These are phyloP conservation scores for Sanchytrium tribonematis DNA, from an alignment of 371 early-diverging fungal species.

Conservation along the genomic window DNA sequence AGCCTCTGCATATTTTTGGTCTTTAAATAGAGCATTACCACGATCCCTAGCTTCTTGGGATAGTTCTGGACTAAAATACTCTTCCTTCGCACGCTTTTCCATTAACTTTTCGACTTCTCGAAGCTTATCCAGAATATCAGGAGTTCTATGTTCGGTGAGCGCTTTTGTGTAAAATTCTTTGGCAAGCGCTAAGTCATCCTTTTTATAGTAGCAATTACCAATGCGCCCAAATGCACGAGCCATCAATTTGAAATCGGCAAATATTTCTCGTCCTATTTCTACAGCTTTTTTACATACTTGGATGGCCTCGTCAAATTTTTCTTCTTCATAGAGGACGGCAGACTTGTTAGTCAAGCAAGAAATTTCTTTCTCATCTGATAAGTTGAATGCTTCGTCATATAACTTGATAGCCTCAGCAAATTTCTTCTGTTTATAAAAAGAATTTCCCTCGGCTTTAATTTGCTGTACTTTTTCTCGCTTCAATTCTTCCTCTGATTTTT, in stretches of 20 bases:
- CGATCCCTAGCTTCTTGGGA: constrained; percentile 69
- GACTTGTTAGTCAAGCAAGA: constrained; percentile 71
- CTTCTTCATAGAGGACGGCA: constrained; percentile 76
- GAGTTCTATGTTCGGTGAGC: constrained; percentile 73
- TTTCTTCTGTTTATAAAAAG: constrained; percentile 64
- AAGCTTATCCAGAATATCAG: constrained; percentile 65
- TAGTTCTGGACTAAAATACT: constrained; percentile 49
- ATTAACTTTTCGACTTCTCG: constrained; percentile 54
- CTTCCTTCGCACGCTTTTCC: constrained; percentile 43
- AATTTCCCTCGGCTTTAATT: constrained; percentile 72
- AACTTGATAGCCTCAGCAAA: constrained; percentile 64
- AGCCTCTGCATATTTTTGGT: constrained; percentile 58
- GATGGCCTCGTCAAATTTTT: constrained; percentile 63
- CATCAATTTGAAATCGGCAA: constrained; percentile 77
- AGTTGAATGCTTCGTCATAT: constrained; percentile 68
- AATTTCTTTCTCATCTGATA: constrained; percentile 58
- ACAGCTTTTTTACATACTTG: constrained; percentile 67
- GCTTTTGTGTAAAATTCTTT: constrained; percentile 75
- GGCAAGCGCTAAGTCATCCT: constrained; percentile 45
- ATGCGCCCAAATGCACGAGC: constrained; percentile 71
- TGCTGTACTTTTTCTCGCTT: constrained; percentile 40
- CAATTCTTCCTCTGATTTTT: constrained; percentile 9
- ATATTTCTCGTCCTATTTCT: constrained; percentile 60
- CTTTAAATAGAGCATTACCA: constrained; percentile 78
- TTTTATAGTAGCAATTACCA: constrained; percentile 57